These are phyloP conservation scores for Schizophyllum amplum DNA, from an alignment of 1,284 basidiomycete species.

Conservation along the genomic window DNA sequence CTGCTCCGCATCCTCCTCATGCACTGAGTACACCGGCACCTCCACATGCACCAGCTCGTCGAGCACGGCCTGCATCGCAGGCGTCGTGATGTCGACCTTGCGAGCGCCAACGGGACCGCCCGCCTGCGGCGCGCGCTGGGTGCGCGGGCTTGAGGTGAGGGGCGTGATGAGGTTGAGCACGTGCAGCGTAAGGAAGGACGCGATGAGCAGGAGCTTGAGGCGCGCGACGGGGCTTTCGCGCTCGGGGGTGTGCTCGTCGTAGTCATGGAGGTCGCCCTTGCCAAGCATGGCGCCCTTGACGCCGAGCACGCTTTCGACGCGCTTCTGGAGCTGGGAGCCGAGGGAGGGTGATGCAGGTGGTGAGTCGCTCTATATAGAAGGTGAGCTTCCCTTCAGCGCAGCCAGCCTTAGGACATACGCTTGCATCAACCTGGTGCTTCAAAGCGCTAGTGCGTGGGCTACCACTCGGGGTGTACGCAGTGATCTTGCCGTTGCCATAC, in stretches of 20 bases:
- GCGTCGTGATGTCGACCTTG: conserved; percentile 57
- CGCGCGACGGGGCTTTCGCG: conserved; percentile 77
- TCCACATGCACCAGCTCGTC: conserved; percentile 42
- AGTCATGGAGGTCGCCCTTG: conserved; percentile 18
- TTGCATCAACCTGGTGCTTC: neutral
- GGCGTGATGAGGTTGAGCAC: conserved; percentile 92
- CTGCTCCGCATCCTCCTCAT: conserved; percentile 15
- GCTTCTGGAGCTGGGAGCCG: conserved; percentile 13
- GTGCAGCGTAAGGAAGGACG: conserved; percentile 83
- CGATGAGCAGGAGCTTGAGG: conserved; percentile 66
- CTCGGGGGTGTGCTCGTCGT: conserved; percentile 21
- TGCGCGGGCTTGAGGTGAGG: conserved; percentile 58
- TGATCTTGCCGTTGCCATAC: neutral
- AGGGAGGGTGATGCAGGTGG: neutral
- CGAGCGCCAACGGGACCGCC: conserved; percentile 24
- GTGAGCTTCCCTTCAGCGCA: too few species aligned
- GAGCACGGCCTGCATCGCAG: conserved; percentile 54
- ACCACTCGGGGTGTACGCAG: neutral
- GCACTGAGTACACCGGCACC: conserved; percentile 12
- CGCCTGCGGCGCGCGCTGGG: conserved; percentile 15
- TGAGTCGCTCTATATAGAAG: too few species aligned
- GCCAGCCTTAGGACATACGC: too few species aligned
- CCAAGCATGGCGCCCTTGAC: conserved; percentile 57
- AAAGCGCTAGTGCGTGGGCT: neutral
- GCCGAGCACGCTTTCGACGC: conserved; percentile 36